phyloP scores from a whole-genome alignment of 768 basidiomycete genomes.

The Cubamyces sp. region DNA sequence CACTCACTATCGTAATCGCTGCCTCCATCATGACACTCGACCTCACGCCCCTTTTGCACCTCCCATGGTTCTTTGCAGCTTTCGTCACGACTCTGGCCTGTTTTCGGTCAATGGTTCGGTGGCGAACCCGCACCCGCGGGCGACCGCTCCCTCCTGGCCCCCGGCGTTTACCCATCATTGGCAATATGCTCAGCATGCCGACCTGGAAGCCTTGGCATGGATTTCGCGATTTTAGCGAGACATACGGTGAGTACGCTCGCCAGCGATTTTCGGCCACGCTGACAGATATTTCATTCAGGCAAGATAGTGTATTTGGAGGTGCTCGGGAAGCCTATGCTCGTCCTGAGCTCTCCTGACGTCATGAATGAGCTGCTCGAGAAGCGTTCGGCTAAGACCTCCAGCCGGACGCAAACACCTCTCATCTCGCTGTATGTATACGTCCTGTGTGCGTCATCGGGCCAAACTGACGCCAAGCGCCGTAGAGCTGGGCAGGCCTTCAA shows the following conservation, averaged over 20 bases:
- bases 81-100: not conserved
- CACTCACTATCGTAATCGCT: too few species aligned
- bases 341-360: conserved; percentile 30
- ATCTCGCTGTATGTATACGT: not conserved
- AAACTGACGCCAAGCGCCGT: not conserved
- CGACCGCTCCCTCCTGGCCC: conserved; percentile 6
- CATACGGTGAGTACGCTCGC: not conserved
- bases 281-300: not conserved
- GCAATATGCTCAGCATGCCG: not conserved
- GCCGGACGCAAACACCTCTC: conserved; percentile 18
- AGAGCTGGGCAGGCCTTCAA: conserved; percentile 6
- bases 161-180: not conserved
- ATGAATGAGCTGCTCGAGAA: conserved; percentile 36
- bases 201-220: not conserved
- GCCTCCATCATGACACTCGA: too few species aligned
- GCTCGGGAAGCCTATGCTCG: conserved; percentile 21
- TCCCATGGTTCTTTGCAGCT: too few species aligned
- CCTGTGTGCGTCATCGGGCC: too few species aligned
- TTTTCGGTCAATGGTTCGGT: not conserved
- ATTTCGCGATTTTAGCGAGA: not conserved
- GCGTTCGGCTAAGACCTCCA: conserved; percentile 34
- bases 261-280: not conserved
- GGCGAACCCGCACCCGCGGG: not conserved
- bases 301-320: conserved; percentile 9
- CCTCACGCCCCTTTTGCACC: too few species aligned